Conservation (phyloP, 306 rosid species). For the Cucumis cinereus region DNA sequence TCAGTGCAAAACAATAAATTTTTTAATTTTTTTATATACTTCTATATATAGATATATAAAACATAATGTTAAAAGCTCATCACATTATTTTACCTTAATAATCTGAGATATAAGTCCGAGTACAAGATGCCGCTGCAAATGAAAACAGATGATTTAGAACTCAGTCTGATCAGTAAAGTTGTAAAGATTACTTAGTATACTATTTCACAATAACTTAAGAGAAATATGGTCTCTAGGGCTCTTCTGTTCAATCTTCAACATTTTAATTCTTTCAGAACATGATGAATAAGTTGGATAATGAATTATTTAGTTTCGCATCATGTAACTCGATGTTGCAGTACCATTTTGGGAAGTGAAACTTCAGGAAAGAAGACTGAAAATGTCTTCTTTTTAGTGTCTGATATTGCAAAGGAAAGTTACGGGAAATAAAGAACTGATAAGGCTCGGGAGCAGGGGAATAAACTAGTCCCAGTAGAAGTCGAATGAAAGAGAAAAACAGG, state of each 20-base stretch:
- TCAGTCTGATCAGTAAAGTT: not conserved
- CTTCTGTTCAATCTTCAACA: not conserved
- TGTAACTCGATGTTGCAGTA: not conserved
- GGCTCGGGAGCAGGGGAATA: not conserved
- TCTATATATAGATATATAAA: not conserved
- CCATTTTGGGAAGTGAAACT: not conserved
- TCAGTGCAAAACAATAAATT: not conserved
- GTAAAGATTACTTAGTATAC: not conserved
- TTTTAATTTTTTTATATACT: not conserved
- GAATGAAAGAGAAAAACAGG: not conserved
- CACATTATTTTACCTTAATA: slow-evolving; percentile 53
- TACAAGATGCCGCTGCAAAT: slow-evolving; percentile 90
- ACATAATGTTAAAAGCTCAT: not conserved
- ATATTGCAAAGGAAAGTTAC: not conserved
- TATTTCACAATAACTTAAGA: not conserved
- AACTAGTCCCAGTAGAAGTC: not conserved
- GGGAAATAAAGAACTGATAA: not conserved
- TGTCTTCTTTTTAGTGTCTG: not conserved
- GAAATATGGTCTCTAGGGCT: not conserved
- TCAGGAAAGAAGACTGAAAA: not conserved
- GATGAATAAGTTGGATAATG: not conserved
- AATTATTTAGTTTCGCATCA: not conserved
- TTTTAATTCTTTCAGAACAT: not conserved
- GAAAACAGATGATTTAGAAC: slow-evolving; percentile 5
- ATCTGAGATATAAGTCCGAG: slow-evolving; percentile 94